Percentiles rank a stretch among this genome's conserved stretches.
phyloP scores from a whole-genome alignment of 1,284 basidiomycete genomes.

The Boletus smithii region DNA sequence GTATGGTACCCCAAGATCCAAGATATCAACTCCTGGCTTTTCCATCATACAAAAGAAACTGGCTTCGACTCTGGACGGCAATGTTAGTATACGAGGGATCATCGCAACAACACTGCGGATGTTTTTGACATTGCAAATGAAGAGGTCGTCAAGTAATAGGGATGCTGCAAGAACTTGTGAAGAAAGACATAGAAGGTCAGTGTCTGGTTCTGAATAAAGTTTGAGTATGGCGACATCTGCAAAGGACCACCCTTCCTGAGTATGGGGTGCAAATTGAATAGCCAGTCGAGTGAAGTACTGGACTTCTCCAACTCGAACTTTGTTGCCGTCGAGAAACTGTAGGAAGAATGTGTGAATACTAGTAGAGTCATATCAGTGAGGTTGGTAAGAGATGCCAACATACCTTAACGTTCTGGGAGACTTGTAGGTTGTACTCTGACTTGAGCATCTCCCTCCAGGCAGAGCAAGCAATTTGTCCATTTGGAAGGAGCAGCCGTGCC shows the following conservation, averaged over 20 bases:
- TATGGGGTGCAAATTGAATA: neutral
- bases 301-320: neutral
- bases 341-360: too few species aligned
- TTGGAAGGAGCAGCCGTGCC: neutral
- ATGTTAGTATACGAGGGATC: neutral
- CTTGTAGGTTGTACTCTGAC: neutral
- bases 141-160: neutral
- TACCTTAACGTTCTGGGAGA: neutral
- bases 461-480: neutral
- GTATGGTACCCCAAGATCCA: conserved; percentile 8
- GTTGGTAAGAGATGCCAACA: neutral
- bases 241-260: neutral
- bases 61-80: neutral
- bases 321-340: neutral
- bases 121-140: conserved; percentile 4
- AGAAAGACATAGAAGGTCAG: conserved; percentile 4
- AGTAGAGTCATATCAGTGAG: too few species aligned
- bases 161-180: conserved; percentile 13
- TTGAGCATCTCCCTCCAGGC: neutral
- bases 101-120: conserved; percentile 9
- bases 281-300: conserved; percentile 5
- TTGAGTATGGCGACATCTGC: neutral
- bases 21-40: conserved; percentile 7
- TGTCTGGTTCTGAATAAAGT: neutral
- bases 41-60: conserved; percentile 12